Conservation (phyloP, 148 eudicot genomes). For the Spergularia bocconei region DNA sequence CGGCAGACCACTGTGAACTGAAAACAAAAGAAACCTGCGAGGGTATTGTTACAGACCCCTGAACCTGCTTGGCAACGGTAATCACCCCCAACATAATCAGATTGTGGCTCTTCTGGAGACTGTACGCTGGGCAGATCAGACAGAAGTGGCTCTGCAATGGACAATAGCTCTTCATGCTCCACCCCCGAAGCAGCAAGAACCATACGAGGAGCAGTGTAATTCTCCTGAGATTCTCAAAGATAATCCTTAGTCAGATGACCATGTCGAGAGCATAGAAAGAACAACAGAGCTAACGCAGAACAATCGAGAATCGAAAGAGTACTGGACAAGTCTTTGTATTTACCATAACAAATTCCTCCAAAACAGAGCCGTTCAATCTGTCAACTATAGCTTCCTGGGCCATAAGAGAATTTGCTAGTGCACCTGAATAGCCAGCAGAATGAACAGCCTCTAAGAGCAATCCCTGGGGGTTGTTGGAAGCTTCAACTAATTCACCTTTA, state of each 20-base stretch:
- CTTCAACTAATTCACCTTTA: constrained; percentile 69
- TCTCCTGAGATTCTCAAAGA: constrained; percentile 46
- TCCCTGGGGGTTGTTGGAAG: constrained; percentile 73
- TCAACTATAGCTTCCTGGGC: constrained; percentile 71
- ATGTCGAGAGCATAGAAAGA: not conserved
- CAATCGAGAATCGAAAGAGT: not conserved
- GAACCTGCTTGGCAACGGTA: constrained; percentile 66
- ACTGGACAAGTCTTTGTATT: constrained; percentile 29
- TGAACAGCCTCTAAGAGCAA: constrained; percentile 86
- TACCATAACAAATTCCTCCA: constrained; percentile 84
- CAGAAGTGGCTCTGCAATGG: constrained; percentile 83
- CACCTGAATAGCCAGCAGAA: constrained; percentile 85
- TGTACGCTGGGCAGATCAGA: constrained; percentile 55
- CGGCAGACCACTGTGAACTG: not conserved
- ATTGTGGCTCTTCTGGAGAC: constrained; percentile 51
- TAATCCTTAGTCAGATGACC: constrained; percentile 7
- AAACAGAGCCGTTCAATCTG: constrained; percentile 51
- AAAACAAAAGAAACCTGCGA: not conserved
- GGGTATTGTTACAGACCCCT: constrained; percentile 53
- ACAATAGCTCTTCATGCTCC: constrained; percentile 72
- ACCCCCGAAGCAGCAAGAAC: constrained; percentile 97
- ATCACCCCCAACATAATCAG: constrained; percentile 83
- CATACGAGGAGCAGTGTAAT: constrained; percentile 86
- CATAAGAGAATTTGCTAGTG: constrained; percentile 66
- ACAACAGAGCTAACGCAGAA: not conserved